These are phyloP conservation scores for Penicillium pulvis DNA, from an alignment of 495 filamentous ascomycete species.

Conservation along the genomic window DNA sequence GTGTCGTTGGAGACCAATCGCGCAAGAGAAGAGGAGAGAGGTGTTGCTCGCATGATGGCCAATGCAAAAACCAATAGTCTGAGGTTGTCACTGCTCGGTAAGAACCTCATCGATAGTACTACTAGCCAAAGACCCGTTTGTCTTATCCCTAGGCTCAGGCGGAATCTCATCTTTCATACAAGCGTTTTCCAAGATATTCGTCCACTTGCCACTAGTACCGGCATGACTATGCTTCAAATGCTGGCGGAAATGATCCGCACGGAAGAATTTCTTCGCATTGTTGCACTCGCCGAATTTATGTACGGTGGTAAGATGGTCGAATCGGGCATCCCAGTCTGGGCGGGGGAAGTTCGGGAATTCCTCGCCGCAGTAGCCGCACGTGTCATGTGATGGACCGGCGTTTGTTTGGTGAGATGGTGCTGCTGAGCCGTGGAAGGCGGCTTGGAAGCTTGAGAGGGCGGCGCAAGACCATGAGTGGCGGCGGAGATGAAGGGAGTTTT, in stretches of 20 bases:
- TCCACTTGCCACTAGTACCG: conserved; percentile 97
- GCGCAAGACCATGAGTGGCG: conserved; percentile 98
- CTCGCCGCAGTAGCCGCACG: conserved; percentile 94
- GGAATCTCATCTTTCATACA: conserved; percentile 92
- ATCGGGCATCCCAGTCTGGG: conserved; percentile 80
- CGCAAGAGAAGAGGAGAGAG: background rate
- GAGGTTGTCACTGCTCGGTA: conserved; percentile 5
- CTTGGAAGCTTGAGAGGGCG: conserved; percentile 71
- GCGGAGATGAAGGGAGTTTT: conserved; percentile 93
- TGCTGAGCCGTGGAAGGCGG: conserved; percentile 81
- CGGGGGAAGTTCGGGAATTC: conserved; percentile 76
- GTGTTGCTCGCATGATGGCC: background rate
- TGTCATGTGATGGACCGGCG: conserved; percentile 58
- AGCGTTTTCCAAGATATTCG: conserved; percentile 93
- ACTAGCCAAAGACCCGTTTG: conserved; percentile 27
- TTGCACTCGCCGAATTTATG: conserved; percentile 99
- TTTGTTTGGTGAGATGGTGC: conserved; percentile 39
- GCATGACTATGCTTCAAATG: conserved; percentile 98
- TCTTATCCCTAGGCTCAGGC: conserved; percentile 36
- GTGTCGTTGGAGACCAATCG: background rate
- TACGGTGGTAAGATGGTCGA: conserved; percentile 81
- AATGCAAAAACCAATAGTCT: background rate
- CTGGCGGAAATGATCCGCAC: conserved; percentile 96
- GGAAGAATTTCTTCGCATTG: conserved; percentile 96
- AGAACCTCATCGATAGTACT: conserved; percentile 44